Base-by-base conservation (phyloP, 306 rosid genomes). In the Arachis hypogaea region DNA sequence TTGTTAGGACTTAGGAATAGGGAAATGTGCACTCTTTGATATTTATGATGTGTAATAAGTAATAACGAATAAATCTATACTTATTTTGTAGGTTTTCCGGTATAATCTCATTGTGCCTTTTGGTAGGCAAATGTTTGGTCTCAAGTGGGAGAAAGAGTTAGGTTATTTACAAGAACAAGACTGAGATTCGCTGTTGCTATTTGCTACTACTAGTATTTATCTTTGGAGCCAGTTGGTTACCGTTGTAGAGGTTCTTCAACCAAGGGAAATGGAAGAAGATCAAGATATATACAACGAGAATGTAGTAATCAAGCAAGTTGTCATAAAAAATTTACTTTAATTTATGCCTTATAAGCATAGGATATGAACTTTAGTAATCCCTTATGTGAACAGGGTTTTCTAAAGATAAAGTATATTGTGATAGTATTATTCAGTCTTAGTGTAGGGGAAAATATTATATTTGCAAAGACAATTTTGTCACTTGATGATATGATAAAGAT, bases 91-190 rank as follows among this genome's bases (percentile, higher is more conserved):
- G 97, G 96, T 93, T 69, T 87, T 93, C 59, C 85, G 93, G 54
- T 89, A 93, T 67, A 93, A 93, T 76, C 91, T 90, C 49, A 87
- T 93, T 62, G 92, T 87, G 59, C 97, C 98, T 6, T 93, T 90
- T 56, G 96, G 98, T 46, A 82, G 98, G 43, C 97, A 93, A 83
- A 93, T 89, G 96, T 73, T 52, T 66, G 96, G 96, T 58, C 78
- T 93, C 59, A 87, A 85, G 63, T 89, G 98, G 98, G 97, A 91
- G 83, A 93, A 89, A 77, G 98, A 93, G 84, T 58, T 91, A 73
- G 82, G 82, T 74, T 85, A 89, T 63, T 46, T 89, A 59, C 80
- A 89, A 79, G 90, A 91, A 75, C 71, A 64, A 81, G 38, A 33
- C 4, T 66, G 78, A 77, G 9, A 54, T 7, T 59, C 5, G 30